A percentile compares a stretch with the other conserved stretches of the same genome.
phyloP scores from a whole-genome alignment of 306 rosid species.

The Hippophae gyantsensis region DNA sequence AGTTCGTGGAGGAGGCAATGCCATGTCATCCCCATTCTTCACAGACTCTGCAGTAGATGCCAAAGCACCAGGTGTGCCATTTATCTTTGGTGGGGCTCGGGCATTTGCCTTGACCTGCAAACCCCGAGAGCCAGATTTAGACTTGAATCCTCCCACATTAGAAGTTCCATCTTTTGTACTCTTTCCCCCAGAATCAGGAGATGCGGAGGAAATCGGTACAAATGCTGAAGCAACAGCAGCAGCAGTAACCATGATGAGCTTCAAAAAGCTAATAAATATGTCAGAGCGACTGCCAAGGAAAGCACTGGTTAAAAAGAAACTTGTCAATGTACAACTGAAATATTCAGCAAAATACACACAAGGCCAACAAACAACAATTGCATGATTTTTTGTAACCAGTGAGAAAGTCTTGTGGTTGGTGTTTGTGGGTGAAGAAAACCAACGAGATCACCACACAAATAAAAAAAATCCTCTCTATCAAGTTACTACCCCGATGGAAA shows the following conservation, averaged over 20 bases:
- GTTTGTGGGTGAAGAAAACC: neutral
- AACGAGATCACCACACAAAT: neutral
- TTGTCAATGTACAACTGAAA: conserved; percentile 3
- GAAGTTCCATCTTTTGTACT: conserved; percentile 36
- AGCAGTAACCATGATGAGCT: conserved; percentile 70
- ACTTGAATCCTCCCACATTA: conserved; percentile 45
- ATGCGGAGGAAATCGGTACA: conserved; percentile 55
- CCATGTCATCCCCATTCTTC: conserved; percentile 49
- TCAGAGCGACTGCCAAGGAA: conserved; percentile 14
- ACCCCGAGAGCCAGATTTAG: conserved; percentile 48
- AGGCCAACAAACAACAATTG: neutral
- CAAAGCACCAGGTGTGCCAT: conserved; percentile 57
- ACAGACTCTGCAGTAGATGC: conserved; percentile 39
- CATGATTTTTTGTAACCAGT: neutral
- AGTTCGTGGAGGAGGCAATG: conserved; percentile 67
- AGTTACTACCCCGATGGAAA: neutral
- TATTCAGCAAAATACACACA: neutral
- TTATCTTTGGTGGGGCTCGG: conserved; percentile 85
- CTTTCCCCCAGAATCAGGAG: conserved; percentile 39
- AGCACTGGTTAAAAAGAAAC: conserved; percentile 12
- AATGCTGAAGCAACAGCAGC: conserved; percentile 68
- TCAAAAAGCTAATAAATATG: conserved; percentile 9
- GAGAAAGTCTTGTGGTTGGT: neutral
- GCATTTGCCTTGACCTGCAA: conserved; percentile 80
- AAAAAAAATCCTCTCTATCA: neutral